Evolutionary conservation across 768 basidiomycete species (phyloP).

Genomic region (Russula ochroleuca): DNA sequence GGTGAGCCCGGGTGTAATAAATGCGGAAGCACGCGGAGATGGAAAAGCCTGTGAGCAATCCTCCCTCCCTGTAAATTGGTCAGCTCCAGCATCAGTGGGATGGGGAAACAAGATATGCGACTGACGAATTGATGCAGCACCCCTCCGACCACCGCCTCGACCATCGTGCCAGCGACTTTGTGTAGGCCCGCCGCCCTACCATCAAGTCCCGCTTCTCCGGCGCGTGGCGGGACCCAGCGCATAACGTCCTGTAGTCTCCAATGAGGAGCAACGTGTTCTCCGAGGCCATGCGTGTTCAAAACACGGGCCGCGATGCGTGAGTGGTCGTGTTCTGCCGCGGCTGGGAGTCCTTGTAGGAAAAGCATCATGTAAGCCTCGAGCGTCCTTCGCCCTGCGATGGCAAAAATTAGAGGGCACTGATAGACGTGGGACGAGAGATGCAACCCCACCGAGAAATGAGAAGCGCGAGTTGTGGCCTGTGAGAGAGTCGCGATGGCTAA

Average conservation of each 20-base stretch:
- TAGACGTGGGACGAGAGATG: not conserved
- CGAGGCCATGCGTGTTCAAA: conserved; percentile 66
- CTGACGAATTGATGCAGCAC: conserved; percentile 78
- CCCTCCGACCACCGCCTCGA: conserved; percentile 71
- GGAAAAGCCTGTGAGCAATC: conserved; percentile 41
- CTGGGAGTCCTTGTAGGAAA: conserved; percentile 55
- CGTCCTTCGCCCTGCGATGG: conserved; percentile 61
- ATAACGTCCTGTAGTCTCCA: conserved; percentile 74
- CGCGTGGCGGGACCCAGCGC: conserved; percentile 48
- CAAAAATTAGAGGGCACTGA: not conserved
- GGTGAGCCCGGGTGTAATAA: conserved; percentile 32
- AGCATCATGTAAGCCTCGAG: conserved; percentile 71
- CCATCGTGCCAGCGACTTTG: conserved; percentile 73
- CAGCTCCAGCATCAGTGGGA: not conserved
- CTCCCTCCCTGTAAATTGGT: conserved; percentile 37
- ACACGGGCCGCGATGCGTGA: conserved; percentile 53
- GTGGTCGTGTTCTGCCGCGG: conserved; percentile 49
- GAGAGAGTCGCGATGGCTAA: conserved; percentile 61
- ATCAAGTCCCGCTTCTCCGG: conserved; percentile 31
- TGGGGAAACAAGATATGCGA: conserved; percentile 22
- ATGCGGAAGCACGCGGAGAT: conserved; percentile 41
- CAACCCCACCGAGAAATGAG: conserved; percentile 64
- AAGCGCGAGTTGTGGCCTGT: conserved; percentile 70
- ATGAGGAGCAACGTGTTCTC: conserved; percentile 66
- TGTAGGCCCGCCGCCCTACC: conserved; percentile 58